Conservation (phyloP, 116 monocot species). For the Papilionanthe hybrid region DNA sequence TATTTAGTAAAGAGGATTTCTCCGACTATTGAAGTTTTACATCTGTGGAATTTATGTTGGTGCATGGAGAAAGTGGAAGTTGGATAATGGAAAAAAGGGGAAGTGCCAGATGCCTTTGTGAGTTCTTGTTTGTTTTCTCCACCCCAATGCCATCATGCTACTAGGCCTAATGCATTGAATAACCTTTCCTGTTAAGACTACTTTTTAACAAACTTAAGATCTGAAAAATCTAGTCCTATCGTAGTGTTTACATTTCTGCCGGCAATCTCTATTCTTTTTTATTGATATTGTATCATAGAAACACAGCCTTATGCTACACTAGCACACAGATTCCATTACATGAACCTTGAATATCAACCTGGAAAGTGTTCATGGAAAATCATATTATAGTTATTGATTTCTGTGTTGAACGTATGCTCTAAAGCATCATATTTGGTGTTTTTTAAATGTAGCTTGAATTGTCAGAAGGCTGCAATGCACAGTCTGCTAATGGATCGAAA, state of each 20-base stretch:
- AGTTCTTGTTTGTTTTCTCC: too few species aligned
- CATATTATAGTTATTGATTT: background rate
- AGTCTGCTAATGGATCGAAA: constrained; percentile 79
- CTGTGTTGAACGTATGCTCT: background rate
- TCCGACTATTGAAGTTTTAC: background rate
- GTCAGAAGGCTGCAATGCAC: constrained; percentile 92
- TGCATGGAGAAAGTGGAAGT: too few species aligned
- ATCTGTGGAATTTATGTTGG: too few species aligned
- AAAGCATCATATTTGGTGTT: background rate
- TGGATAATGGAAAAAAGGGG: too few species aligned
- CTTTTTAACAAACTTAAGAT: background rate
- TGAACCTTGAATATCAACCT: background rate
- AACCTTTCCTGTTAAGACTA: background rate
- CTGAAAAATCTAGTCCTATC: background rate
- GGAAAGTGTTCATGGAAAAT: background rate
- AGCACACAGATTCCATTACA: background rate
- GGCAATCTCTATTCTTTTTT: background rate
- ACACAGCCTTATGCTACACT: background rate
- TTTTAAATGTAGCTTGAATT: constrained; percentile 63
- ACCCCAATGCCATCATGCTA: background rate
- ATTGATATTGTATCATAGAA: background rate
- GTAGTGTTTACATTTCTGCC: background rate
- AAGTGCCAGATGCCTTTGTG: too few species aligned
- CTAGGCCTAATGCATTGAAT: background rate
- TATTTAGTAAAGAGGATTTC: background rate